Percentiles rank a stretch among this genome's conserved stretches.
phyloP scores from a whole-genome alignment of 257 asterid species.

The Echites panduratus region DNA sequence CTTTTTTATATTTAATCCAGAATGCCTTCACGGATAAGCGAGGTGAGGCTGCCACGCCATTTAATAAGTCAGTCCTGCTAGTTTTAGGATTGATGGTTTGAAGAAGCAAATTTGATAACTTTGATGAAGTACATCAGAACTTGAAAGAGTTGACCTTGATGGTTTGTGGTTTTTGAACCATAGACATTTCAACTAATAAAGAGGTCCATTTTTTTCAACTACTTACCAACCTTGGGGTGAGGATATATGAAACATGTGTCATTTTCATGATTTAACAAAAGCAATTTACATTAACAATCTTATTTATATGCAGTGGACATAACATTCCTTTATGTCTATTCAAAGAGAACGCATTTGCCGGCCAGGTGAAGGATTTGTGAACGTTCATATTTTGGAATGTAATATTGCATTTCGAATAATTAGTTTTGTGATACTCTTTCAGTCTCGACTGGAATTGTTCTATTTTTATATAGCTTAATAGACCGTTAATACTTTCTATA shows the following conservation, averaged over 20 bases:
- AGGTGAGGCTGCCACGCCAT: too few relatives aligned
- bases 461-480: too few relatives aligned
- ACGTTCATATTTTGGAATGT: neutral
- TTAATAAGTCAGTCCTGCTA: too few relatives aligned
- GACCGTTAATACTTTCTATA: too few relatives aligned
- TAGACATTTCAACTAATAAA: constrained; percentile 1
- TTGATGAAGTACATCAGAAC: too few relatives aligned
- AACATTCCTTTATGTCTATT: neutral
- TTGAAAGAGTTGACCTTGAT: neutral
- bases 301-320: neutral
- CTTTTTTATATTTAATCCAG: too few relatives aligned
- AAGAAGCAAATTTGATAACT: too few relatives aligned
- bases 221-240: constrained; percentile 5
- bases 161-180: neutral
- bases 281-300: too few relatives aligned
- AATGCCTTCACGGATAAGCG: too few relatives aligned
- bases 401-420: neutral
- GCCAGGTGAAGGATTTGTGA: neutral
- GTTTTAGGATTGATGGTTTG: too few relatives aligned
- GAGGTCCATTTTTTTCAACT: constrained; percentile 3
- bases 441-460: too few relatives aligned
- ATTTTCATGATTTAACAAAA: constrained; percentile 1
- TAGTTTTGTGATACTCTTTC: neutral
- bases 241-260: neutral
- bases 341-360: neutral